These are phyloP conservation scores for Chaetomium olivaceum DNA, from an alignment of 2,329 filamentous ascomycete species.

Conservation along the genomic window DNA sequence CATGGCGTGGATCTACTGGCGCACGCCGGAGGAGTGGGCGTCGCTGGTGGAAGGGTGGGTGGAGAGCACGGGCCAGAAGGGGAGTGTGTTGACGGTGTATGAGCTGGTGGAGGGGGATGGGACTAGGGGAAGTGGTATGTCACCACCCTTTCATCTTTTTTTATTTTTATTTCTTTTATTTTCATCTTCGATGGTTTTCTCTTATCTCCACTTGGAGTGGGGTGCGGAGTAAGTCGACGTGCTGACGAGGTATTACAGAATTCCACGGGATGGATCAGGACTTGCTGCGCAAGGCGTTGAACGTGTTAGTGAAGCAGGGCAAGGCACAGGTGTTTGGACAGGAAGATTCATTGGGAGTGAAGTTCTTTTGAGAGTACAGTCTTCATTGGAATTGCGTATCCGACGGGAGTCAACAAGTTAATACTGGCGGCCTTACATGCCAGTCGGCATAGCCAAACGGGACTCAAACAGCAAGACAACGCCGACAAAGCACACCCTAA, in stretches of 20 bases:
- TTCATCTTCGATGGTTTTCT: background rate
- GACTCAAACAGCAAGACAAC: background rate
- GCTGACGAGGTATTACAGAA: conserved; percentile 51
- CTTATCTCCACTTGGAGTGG: background rate
- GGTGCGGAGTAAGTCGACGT: conserved; percentile 24
- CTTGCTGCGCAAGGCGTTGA: conserved; percentile 75
- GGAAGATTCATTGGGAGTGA: conserved; percentile 86
- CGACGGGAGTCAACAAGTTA: background rate
- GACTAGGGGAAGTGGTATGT: conserved; percentile 65
- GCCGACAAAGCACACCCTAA: conserved; percentile 7
- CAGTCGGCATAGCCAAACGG: background rate
- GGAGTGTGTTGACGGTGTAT: conserved; percentile 86
- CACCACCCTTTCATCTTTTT: conserved; percentile 6
- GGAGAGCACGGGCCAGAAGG: conserved; percentile 85
- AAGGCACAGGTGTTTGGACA: conserved; percentile 92
- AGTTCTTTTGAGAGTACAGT: conserved; percentile 75
- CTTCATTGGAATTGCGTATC: background rate
- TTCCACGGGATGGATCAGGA: conserved; percentile 87
- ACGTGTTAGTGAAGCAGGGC: conserved; percentile 81
- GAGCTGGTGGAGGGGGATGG: conserved; percentile 88
- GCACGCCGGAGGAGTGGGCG: conserved; percentile 88
- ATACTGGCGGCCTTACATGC: background rate
- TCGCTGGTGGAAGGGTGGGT: conserved; percentile 75
- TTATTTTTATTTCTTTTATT: conserved; percentile 35
- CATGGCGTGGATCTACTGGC: conserved; percentile 79